Evolutionary conservation across 2,329 filamentous ascomycete species (phyloP).

Genomic region (Juglanconis juglandina): DNA sequence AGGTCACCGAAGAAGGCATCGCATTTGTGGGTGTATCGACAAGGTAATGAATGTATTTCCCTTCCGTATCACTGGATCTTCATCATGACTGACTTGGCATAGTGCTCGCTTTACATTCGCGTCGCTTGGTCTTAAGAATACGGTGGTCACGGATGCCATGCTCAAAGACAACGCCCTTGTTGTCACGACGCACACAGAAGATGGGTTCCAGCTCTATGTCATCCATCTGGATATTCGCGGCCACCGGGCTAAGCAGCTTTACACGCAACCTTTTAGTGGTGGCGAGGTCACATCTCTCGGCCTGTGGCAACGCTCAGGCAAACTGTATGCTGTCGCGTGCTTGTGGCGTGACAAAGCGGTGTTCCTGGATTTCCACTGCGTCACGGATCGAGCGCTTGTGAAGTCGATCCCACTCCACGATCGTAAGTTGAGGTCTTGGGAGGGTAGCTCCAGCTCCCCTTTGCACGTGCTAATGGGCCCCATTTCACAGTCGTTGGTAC

Average conservation of each 20-base stretch:
- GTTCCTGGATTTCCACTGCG: slow-evolving; percentile 9
- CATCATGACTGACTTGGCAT: neutral
- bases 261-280: slow-evolving; percentile 21
- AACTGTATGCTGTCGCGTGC: slow-evolving; percentile 6
- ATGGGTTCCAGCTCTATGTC: slow-evolving; percentile 36
- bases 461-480: neutral
- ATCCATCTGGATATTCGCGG: slow-evolving; percentile 33
- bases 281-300: slow-evolving; percentile 50
- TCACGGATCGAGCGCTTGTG: neutral
- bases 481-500: neutral
- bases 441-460: too few relatives aligned
- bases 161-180: slow-evolving; percentile 37
- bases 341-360: slow-evolving; percentile 13
- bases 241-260: slow-evolving; percentile 25
- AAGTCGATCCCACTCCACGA: slow-evolving; percentile 3
- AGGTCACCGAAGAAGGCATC: slow-evolving; percentile 50
- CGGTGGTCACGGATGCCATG: slow-evolving; percentile 40
- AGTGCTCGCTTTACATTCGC: slow-evolving; percentile 10
- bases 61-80: neutral
- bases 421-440: slow-evolving; percentile 1
- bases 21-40: slow-evolving; percentile 35
- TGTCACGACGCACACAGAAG: slow-evolving; percentile 38
- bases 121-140: slow-evolving; percentile 23
- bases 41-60: slow-evolving; percentile 34
- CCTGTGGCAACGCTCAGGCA: slow-evolving; percentile 27